Evolutionary conservation across 2,329 filamentous ascomycete species (phyloP).

Genomic region (Ceratocystis alfenasii): DNA sequence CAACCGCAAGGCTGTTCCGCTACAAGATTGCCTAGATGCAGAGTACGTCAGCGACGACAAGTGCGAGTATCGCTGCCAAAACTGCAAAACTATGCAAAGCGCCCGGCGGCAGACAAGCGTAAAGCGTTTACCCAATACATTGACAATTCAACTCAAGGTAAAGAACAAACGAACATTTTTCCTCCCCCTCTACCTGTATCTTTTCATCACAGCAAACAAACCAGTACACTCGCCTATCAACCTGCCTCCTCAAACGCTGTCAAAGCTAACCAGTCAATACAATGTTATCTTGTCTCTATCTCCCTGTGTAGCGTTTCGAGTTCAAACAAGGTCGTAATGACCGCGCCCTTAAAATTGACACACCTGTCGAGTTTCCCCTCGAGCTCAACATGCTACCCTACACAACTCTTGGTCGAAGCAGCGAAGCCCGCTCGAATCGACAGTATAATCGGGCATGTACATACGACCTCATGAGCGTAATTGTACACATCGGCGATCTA

Average conservation of each 20-base stretch:
- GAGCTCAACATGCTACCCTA: slow-evolving; percentile 86
- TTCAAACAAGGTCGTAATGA: slow-evolving; percentile 54
- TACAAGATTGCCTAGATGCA: slow-evolving; percentile 66
- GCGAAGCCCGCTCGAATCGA: slow-evolving; percentile 38
- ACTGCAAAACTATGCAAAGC: slow-evolving; percentile 63
- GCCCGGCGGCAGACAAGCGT: slow-evolving; percentile 77
- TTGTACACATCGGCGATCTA: slow-evolving; percentile 86
- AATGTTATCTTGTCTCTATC: background rate
- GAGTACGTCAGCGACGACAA: slow-evolving; percentile 81
- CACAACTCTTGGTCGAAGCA: slow-evolving; percentile 51
- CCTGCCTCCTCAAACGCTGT: too few relatives aligned
- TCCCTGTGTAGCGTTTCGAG: slow-evolving; percentile 51
- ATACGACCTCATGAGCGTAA: slow-evolving; percentile 79
- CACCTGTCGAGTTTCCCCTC: slow-evolving; percentile 72
- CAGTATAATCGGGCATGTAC: slow-evolving; percentile 55
- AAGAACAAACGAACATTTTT: slow-evolving; percentile 22
- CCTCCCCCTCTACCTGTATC: too few relatives aligned
- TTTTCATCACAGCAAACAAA: too few relatives aligned
- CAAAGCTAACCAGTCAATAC: background rate
- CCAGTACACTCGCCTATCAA: too few relatives aligned
- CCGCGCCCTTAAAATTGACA: slow-evolving; percentile 75
- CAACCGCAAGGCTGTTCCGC: slow-evolving; percentile 35
- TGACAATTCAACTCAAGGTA: slow-evolving; percentile 89
- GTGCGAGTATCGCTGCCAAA: slow-evolving; percentile 77
- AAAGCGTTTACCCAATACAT: slow-evolving; percentile 71